Evolutionary conservation across 208 protist genomes (phyloP).

Genomic region (Leishmania lainsoni): DNA sequence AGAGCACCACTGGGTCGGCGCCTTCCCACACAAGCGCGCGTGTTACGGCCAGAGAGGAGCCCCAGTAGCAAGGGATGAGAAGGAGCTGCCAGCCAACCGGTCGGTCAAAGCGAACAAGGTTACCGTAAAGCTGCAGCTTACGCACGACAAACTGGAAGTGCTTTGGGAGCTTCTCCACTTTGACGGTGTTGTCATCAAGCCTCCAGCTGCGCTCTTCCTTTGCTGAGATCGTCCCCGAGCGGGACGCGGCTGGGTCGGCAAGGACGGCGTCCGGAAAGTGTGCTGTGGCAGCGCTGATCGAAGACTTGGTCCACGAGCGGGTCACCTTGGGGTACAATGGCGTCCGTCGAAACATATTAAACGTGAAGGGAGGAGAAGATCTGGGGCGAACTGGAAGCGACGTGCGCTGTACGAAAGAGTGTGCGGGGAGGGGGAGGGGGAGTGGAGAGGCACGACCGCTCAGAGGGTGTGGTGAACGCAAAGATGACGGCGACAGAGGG

Average conservation of each 20-base stretch:
- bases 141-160: constrained; percentile 35
- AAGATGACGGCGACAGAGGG: not conserved
- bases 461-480: not conserved
- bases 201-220: constrained; percentile 74
- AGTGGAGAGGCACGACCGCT: not conserved
- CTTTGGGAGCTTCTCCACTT: constrained; percentile 40
- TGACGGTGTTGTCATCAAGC: constrained; percentile 44
- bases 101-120: constrained; percentile 67
- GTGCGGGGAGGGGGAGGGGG: too few species aligned
- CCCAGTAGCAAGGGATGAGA: constrained; percentile 82
- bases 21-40: constrained; percentile 84
- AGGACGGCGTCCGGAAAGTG: constrained; percentile 75
- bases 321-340: constrained; percentile 58
- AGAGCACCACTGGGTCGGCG: constrained; percentile 77
- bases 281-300: constrained; percentile 55
- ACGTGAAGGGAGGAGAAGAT: not conserved
- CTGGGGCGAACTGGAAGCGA: not conserved
- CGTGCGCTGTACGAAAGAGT: not conserved
- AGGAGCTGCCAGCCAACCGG: constrained; percentile 80
- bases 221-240: constrained; percentile 46
- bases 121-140: constrained; percentile 50
- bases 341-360: constrained; percentile 63
- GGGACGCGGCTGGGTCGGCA: constrained; percentile 59
- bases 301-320: constrained; percentile 74
- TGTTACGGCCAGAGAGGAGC: constrained; percentile 75